These are phyloP conservation scores for Coemansia aciculifera DNA, from an alignment of 192 early-diverging fungal genomes.

Conservation along the genomic window DNA sequence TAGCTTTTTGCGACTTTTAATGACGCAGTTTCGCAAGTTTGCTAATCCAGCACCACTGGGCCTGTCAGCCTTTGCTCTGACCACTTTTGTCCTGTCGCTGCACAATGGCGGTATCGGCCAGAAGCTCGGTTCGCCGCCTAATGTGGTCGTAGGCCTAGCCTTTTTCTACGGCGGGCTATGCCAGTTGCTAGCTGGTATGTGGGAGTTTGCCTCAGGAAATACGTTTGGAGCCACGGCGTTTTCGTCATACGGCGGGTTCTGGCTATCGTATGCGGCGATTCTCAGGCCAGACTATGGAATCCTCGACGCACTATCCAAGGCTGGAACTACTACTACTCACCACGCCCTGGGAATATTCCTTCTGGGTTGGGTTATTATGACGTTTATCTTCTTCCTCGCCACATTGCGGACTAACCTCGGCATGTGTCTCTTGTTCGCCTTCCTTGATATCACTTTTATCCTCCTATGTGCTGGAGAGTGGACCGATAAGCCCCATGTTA, in stretches of 20 bases:
- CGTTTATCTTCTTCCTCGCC: constrained; percentile 67
- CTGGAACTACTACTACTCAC: constrained; percentile 34
- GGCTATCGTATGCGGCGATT: constrained; percentile 63
- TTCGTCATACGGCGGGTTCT: constrained; percentile 70
- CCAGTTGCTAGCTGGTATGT: constrained; percentile 81
- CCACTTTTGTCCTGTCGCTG: constrained; percentile 67
- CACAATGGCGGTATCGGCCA: constrained; percentile 69
- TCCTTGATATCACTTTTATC: constrained; percentile 68
- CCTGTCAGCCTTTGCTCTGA: constrained; percentile 57
- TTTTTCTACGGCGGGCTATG: constrained; percentile 75
- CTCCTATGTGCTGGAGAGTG: constrained; percentile 68
- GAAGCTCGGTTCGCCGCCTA: constrained; percentile 53
- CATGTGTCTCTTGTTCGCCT: constrained; percentile 64
- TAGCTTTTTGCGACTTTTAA: not conserved
- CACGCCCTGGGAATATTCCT: constrained; percentile 67
- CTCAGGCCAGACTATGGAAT: constrained; percentile 61
- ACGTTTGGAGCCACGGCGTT: constrained; percentile 84
- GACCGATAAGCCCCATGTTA: constrained; percentile 45
- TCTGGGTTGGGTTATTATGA: constrained; percentile 69
- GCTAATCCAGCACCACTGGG: constrained; percentile 59
- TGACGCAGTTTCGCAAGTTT: constrained; percentile 48
- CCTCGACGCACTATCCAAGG: constrained; percentile 33
- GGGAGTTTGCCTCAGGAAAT: constrained; percentile 77
- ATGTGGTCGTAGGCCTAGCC: constrained; percentile 64
- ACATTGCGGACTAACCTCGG: constrained; percentile 64